Conservation (phyloP, 2,329 filamentous ascomycete species). For the Dothidotthia symphoricarpi region DNA sequence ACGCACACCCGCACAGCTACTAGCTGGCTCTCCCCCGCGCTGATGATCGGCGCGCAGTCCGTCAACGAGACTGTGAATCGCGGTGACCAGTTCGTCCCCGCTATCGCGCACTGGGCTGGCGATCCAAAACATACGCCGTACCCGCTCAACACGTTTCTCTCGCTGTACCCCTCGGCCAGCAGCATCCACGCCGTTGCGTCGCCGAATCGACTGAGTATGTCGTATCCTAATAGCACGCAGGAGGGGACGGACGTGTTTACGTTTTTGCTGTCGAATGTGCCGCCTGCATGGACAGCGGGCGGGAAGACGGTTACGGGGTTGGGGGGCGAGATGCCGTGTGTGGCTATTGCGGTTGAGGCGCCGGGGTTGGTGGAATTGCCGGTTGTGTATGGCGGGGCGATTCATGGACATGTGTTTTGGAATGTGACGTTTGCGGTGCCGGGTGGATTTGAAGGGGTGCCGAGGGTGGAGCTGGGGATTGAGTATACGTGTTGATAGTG, state of each 20-base stretch:
- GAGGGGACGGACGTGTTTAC: conserved; percentile 20
- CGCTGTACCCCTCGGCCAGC: conserved; percentile 42
- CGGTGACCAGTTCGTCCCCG: conserved; percentile 40
- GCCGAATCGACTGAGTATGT: conserved; percentile 19
- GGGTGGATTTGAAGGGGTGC: conserved; percentile 40
- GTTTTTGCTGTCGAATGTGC: conserved; percentile 17
- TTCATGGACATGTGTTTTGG: conserved; percentile 47
- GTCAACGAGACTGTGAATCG: conserved; percentile 14
- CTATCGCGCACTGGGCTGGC: conserved; percentile 49
- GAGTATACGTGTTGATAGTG: conserved; percentile 37
- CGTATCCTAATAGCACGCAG: conserved; percentile 22
- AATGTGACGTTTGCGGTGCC: conserved; percentile 51
- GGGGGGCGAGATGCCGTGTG: conserved; percentile 29
- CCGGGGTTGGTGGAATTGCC: conserved; percentile 41
- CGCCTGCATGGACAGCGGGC: conserved; percentile 16
- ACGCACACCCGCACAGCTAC: conserved; percentile 27
- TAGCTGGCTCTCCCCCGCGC: conserved; percentile 45
- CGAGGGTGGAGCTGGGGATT: conserved; percentile 39
- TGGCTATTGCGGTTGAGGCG: conserved; percentile 43
- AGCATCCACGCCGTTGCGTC: conserved; percentile 45
- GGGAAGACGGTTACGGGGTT: conserved; percentile 13
- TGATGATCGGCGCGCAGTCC: conserved; percentile 45
- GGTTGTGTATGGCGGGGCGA: conserved; percentile 39
- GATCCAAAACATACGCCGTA: conserved; percentile 38
- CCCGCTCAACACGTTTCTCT: conserved; percentile 14